Base-by-base conservation (phyloP, 495 filamentous ascomycete species). In the Friedmanniomyces simplex region DNA sequence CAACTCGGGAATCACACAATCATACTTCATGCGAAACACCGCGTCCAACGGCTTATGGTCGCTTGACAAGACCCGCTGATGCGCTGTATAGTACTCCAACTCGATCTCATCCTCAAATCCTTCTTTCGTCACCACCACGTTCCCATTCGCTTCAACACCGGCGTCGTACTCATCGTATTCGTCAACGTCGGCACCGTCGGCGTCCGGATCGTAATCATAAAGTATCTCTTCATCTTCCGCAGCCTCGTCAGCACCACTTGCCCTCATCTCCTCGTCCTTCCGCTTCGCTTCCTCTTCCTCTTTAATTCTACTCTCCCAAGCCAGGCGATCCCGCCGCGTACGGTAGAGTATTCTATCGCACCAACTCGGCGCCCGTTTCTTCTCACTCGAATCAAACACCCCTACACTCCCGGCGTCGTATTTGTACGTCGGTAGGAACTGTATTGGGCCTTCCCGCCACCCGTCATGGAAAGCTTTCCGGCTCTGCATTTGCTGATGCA, bases 371-470 rank as follows among this genome's bases (percentile, higher is more conserved):
- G 86, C 85, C 50, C 94, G 77, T 50, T 84, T 81, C 75, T 97
- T 99, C 63, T 96, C 94, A 58, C 89, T 95, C 0, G 89, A 87
- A 71, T 99, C 94, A 67, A 96, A 97, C 57, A 86, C 77, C 3
- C 88, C 88, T 54, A 96, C 83, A 37, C 86, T 95, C n/a, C 94
- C 94, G 37, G 93, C 77, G 65, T 99, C 94, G 62, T 97, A 99
- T 70, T 98, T 98, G 73, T 98, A 99, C 0, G 91, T 94, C 13
- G 94, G 94, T 28, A 96, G 66, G 66, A 97, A 99, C 7, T 77
- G 77, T 41, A 99, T 94, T 8, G 79, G 74, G 0, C 94, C 94
- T 73, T 99, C 94, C 26, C 78, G 77, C 88, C 91, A 99, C 7
- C 90, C 91, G 58, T 93, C 85, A 56, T 93, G 81, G 58, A 97